phyloP scores from a whole-genome alignment of 495 filamentous ascomycete species.

The Trichocladium antarcticum region DNA sequence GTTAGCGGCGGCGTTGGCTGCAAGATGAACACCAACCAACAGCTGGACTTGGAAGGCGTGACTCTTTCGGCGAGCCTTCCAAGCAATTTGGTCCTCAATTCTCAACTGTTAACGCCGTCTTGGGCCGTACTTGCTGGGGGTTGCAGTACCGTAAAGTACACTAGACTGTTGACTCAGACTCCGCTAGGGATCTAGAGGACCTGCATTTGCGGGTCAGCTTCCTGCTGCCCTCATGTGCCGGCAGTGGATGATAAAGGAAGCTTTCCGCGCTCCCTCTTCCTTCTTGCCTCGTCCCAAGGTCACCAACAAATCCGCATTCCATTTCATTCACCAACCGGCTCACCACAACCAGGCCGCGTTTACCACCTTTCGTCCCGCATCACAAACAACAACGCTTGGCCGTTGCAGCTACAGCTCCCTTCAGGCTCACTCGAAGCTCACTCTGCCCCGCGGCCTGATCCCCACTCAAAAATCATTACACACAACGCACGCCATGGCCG shows the following conservation, averaged over 20 bases:
- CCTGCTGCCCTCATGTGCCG: background rate
- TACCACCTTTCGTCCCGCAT: background rate
- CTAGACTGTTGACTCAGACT: background rate
- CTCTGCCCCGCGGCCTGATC: constrained; percentile 1
- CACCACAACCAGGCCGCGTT: background rate
- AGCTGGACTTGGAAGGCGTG: background rate
- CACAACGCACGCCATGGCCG: constrained; percentile 14
- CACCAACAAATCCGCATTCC: background rate
- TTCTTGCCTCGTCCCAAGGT: background rate
- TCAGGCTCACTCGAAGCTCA: constrained; percentile 9
- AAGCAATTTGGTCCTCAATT: no score
- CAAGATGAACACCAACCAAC: no score
- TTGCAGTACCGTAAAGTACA: no score
- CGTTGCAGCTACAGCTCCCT: constrained; percentile 4
- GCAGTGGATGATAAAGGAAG: background rate
- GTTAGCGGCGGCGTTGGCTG: no score
- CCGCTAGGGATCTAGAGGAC: background rate
- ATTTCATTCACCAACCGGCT: background rate
- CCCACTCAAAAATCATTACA: constrained; percentile 7
- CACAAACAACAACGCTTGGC: background rate
- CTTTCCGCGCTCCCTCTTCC: background rate
- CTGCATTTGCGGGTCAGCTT: background rate
- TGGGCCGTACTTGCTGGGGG: no score
- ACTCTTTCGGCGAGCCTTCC: constrained; percentile 1
- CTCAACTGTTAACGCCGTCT: no score